These are phyloP conservation scores for Austropuccinia psidii DNA, from an alignment of 1,284 basidiomycete species.

Conservation along the genomic window DNA sequence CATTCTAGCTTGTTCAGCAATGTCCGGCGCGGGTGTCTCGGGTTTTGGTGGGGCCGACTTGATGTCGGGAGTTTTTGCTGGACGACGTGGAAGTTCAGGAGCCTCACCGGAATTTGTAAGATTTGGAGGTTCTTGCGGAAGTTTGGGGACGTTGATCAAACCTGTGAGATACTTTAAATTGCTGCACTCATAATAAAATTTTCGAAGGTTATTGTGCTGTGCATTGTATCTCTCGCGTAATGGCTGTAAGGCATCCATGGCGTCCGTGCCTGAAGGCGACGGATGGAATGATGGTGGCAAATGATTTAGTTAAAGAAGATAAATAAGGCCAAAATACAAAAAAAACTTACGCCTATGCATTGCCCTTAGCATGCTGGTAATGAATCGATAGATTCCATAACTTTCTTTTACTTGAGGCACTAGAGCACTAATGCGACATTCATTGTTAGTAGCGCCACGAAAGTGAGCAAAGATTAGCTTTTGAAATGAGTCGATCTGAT, in stretches of 20 bases:
- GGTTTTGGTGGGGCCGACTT: conserved; percentile 40
- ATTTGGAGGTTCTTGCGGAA: conserved; percentile 92
- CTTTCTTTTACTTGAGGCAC: conserved; percentile 94
- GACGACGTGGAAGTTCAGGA: conserved; percentile 80
- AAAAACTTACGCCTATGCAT: conserved; percentile 72
- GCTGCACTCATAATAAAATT: conserved; percentile 96
- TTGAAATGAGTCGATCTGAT: conserved; percentile 94
- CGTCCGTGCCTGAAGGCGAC: conserved; percentile 63
- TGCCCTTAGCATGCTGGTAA: conserved; percentile 91
- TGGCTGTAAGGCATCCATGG: conserved; percentile 74
- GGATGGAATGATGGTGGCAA: neutral
- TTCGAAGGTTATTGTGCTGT: conserved; percentile 81
- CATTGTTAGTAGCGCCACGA: conserved; percentile 78
- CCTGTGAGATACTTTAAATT: conserved; percentile 93
- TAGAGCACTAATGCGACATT: conserved; percentile 85
- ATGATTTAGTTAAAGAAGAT: neutral
- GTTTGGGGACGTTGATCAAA: conserved; percentile 89
- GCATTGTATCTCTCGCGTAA: conserved; percentile 72
- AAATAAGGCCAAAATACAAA: too few species aligned
- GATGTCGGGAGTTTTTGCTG: conserved; percentile 55
- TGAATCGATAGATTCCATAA: conserved; percentile 94
- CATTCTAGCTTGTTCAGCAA: conserved; percentile 88
- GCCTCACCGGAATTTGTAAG: conserved; percentile 71
- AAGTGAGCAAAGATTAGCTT: conserved; percentile 92
- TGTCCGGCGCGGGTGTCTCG: conserved; percentile 54